These are phyloP conservation scores for Scedosporium boydii DNA, from an alignment of 2,329 filamentous ascomycete species.

Conservation along the genomic window DNA sequence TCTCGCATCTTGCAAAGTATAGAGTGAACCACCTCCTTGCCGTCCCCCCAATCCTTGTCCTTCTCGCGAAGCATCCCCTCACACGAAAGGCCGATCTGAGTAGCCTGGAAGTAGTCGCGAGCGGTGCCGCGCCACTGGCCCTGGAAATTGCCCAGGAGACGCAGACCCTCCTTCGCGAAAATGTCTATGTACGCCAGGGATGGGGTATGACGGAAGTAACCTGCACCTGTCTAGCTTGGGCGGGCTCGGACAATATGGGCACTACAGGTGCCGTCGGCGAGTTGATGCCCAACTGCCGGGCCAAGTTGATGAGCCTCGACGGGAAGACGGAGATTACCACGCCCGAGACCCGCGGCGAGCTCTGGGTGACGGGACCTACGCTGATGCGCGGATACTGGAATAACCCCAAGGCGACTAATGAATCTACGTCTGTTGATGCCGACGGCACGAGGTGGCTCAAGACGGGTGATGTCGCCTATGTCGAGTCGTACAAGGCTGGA, in stretches of 20 bases:
- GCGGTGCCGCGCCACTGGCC: constrained; percentile 61
- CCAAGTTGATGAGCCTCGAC: constrained; percentile 52
- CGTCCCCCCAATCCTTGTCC: constrained; percentile 68
- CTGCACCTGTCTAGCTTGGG: constrained; percentile 58
- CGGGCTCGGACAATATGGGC: constrained; percentile 18
- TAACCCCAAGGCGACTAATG: constrained; percentile 56
- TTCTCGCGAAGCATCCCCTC: constrained; percentile 61
- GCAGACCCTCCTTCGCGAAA: constrained; percentile 41
- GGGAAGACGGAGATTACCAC: constrained; percentile 40
- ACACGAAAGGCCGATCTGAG: constrained; percentile 59
- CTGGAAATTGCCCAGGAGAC: constrained; percentile 48
- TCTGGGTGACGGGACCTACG: constrained; percentile 64
- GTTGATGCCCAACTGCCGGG: constrained; percentile 58
- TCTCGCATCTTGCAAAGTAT: constrained; percentile 57
- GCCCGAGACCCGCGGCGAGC: constrained; percentile 51
- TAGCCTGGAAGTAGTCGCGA: constrained; percentile 48
- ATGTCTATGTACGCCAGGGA: constrained; percentile 47
- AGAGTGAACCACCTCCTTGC: constrained; percentile 56
- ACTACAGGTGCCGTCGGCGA: constrained; percentile 52
- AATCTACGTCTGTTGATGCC: constrained; percentile 38
- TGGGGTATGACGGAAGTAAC: constrained; percentile 87
- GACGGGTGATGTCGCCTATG: constrained; percentile 65
- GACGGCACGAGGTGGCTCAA: constrained; percentile 56
- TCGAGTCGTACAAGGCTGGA: constrained; percentile 43
- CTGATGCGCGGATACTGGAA: constrained; percentile 72